phyloP scores from a whole-genome alignment of 306 rosid genomes.

The Clitoria ternatea region DNA sequence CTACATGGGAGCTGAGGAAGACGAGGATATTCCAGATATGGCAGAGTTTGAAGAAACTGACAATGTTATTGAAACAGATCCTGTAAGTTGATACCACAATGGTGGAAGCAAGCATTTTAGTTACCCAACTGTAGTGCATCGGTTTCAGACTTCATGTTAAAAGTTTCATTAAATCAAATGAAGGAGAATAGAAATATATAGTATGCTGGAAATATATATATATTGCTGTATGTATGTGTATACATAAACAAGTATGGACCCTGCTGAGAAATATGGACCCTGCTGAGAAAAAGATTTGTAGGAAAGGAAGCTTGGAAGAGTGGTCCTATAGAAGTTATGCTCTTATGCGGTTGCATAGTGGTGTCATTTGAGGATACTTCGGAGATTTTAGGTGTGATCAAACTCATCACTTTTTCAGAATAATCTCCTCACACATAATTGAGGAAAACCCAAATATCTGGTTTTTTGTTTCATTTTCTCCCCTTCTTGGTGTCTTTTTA shows the following conservation, averaged over 20 bases:
- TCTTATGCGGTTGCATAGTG: neutral
- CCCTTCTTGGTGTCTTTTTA: neutral
- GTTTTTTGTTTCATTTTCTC: neutral
- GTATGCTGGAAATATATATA: too few relatives aligned
- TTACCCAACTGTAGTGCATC: neutral
- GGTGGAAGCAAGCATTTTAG: neutral
- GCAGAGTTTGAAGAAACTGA: constrained; percentile 74
- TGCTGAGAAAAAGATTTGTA: neutral
- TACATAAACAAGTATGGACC: too few relatives aligned
- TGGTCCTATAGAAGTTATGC: neutral
- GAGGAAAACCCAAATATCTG: neutral
- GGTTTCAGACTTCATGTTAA: neutral
- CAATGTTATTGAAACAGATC: constrained; percentile 68
- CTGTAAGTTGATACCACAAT: constrained; percentile 49
- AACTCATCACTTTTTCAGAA: neutral
- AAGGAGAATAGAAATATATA: neutral
- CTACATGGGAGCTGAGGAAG: constrained; percentile 63
- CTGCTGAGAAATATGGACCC: neutral
- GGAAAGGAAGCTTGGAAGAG: neutral
- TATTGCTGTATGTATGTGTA: too few relatives aligned
- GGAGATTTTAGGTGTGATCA: neutral
- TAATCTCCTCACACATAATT: neutral
- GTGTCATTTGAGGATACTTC: neutral
- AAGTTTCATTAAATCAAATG: constrained; percentile 1
- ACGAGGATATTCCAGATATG: constrained; percentile 92